These are phyloP conservation scores for Tuber calosporum DNA, from an alignment of 495 filamentous ascomycete genomes.

Conservation along the genomic window DNA sequence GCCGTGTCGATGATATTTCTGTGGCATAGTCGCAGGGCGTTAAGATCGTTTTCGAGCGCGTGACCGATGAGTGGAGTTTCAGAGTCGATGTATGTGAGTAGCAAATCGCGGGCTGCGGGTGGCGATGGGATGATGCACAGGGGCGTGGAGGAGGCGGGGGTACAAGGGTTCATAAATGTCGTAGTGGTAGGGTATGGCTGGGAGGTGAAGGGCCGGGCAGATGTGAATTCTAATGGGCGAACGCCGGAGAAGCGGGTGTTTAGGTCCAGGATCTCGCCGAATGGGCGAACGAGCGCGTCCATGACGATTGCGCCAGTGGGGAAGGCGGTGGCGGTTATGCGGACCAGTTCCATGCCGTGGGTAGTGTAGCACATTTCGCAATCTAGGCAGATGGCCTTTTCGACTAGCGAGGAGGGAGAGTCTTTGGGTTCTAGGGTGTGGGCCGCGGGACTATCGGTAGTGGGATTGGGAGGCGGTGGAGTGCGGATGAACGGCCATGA, in stretches of 20 bases:
- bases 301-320: constrained; percentile 65
- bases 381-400: constrained; percentile 63
- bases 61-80: constrained; percentile 82
- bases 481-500: constrained; percentile 74
- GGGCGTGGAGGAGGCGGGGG: constrained; percentile 9
- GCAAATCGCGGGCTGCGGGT: constrained; percentile 59
- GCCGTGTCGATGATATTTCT: constrained; percentile 78
- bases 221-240: constrained; percentile 61
- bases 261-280: constrained; percentile 77
- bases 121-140: constrained; percentile 61
- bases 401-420: constrained; percentile 21
- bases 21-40: constrained; percentile 73
- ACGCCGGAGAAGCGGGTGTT: constrained; percentile 88
- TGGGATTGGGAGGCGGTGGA: constrained; percentile 50
- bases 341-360: constrained; percentile 75
- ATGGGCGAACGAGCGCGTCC: constrained; percentile 77
- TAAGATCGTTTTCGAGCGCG: constrained; percentile 91
- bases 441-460: not conserved
- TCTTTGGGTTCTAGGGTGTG: not conserved
- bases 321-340: constrained; percentile 81
- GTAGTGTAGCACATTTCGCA: constrained; percentile 97
- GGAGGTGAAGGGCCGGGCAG: constrained; percentile 55
- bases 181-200: constrained; percentile 19
- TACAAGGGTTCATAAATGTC: constrained; percentile 25
- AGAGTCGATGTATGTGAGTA: constrained; percentile 64